A percentile compares a stretch with the other conserved stretches of the same genome.
phyloP scores from a whole-genome alignment of 2,329 filamentous ascomycete genomes.

The Penicillium aurantiogriseum region DNA sequence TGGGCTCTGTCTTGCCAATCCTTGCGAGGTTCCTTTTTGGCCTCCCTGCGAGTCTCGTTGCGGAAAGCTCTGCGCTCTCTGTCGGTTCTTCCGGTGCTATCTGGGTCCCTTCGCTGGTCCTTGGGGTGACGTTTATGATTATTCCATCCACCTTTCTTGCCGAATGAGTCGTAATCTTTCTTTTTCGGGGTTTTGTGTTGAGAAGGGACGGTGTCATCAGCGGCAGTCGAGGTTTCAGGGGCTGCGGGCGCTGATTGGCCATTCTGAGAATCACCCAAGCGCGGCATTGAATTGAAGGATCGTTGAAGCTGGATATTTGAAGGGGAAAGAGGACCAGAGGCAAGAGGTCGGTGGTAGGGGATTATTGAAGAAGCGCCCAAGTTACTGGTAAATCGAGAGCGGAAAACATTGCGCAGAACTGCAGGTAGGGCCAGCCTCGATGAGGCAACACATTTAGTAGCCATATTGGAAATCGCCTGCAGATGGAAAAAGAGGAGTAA shows the following conservation, averaged over 20 bases:
- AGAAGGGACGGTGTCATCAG: background rate
- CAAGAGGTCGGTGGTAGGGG: constrained; percentile 1
- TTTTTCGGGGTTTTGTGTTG: background rate
- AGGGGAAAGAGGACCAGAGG: constrained; percentile 1
- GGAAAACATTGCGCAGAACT: constrained; percentile 26
- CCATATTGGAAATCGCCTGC: constrained; percentile 16
- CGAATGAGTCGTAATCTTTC: background rate
- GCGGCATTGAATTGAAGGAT: background rate
- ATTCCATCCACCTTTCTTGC: constrained; percentile 1
- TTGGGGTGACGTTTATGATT: background rate
- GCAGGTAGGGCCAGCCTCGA: constrained; percentile 27
- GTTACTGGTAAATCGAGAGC: constrained; percentile 21
- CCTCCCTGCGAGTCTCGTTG: constrained; percentile 8
- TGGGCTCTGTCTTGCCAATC: constrained; percentile 8
- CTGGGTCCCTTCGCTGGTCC: background rate
- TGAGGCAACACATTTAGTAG: constrained; percentile 24
- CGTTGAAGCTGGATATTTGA: background rate
- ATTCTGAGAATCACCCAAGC: background rate
- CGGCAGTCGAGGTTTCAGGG: background rate
- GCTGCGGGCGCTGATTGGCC: background rate
- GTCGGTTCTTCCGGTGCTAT: background rate
- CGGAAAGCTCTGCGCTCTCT: constrained; percentile 10
- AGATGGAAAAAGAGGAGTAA: background rate
- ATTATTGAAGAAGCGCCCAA: constrained; percentile 6
- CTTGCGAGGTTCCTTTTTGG: constrained; percentile 3